Percentiles rank a stretch among this genome's conserved stretches.
Conservation (phyloP, 2,329 filamentous ascomycete genomes). For the Fusarium sp. region DNA sequence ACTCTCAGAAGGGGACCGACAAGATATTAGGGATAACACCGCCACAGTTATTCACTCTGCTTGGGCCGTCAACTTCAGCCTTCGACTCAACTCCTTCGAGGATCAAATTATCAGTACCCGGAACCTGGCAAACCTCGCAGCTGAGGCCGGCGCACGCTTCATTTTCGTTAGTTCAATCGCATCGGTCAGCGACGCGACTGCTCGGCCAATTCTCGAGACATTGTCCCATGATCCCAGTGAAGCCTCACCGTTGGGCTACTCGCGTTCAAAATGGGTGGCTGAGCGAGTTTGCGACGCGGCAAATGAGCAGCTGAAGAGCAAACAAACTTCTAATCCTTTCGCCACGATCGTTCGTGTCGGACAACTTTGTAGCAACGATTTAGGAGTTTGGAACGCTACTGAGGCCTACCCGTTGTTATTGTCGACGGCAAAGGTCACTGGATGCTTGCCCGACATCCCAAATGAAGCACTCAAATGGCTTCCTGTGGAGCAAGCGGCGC, state of each 20-base stretch:
- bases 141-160: constrained; percentile 51
- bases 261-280: constrained; percentile 59
- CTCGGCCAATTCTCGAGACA: constrained; percentile 53
- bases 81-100: constrained; percentile 65
- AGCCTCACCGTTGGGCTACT: constrained; percentile 60
- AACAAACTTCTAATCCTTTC: accelerated
- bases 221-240: constrained; percentile 33
- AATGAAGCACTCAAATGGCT: constrained; percentile 62
- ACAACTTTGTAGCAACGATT: constrained; percentile 64
- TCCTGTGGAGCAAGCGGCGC: constrained; percentile 62
- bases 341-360: constrained; percentile 62
- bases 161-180: constrained; percentile 68
- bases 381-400: constrained; percentile 66
- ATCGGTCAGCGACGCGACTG: constrained; percentile 55
- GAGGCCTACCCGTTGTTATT: constrained; percentile 69
- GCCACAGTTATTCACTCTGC: constrained; percentile 63
- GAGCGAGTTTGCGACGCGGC: constrained; percentile 58
- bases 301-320: constrained; percentile 43
- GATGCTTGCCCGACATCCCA: constrained; percentile 47
- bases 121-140: constrained; percentile 59
- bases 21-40: background rate
- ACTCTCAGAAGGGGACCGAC: background rate
- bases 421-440: constrained; percentile 60
- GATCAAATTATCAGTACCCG: constrained; percentile 62
- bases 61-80: constrained; percentile 71